These are phyloP conservation scores for Hortiboletus rubellus DNA, from an alignment of 1,284 basidiomycete species.

Conservation along the genomic window DNA sequence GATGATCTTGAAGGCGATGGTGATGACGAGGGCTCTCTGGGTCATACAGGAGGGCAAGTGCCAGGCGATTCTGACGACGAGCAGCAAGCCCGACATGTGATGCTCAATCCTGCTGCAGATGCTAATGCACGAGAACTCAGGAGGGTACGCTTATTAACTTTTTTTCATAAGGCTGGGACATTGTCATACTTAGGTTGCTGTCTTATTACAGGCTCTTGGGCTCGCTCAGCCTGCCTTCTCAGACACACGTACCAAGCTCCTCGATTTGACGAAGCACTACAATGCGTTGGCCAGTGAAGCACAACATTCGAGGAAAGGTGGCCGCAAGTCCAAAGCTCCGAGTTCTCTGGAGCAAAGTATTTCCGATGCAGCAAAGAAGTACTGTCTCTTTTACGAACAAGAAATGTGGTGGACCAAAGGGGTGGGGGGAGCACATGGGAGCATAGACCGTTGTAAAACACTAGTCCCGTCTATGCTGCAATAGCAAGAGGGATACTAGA, in stretches of 20 bases:
- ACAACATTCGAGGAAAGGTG: not conserved
- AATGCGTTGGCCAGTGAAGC: not conserved
- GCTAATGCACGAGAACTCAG: constrained; percentile 3
- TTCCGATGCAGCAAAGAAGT: not conserved
- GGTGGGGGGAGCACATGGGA: not conserved
- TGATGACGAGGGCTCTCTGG: not conserved
- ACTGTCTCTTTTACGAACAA: constrained; percentile 7
- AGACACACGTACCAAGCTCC: not conserved
- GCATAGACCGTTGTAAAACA: constrained; percentile 1
- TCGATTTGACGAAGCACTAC: not conserved
- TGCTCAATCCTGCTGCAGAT: not conserved
- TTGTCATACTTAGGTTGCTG: no score
- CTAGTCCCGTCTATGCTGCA: no score
- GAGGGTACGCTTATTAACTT: not conserved
- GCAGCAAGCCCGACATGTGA: not conserved
- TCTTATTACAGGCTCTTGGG: not conserved
- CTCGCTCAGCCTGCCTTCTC: not conserved
- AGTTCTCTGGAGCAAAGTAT: not conserved
- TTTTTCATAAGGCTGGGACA: no score
- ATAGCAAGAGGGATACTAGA: no score
- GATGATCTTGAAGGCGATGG: not conserved
- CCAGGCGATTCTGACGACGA: not conserved
- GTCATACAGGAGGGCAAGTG: not conserved
- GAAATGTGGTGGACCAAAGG: constrained; percentile 7
- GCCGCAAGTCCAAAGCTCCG: not conserved